Conservation (phyloP, 108 stramenopile genomes). For the Skeletonema marinoi region DNA sequence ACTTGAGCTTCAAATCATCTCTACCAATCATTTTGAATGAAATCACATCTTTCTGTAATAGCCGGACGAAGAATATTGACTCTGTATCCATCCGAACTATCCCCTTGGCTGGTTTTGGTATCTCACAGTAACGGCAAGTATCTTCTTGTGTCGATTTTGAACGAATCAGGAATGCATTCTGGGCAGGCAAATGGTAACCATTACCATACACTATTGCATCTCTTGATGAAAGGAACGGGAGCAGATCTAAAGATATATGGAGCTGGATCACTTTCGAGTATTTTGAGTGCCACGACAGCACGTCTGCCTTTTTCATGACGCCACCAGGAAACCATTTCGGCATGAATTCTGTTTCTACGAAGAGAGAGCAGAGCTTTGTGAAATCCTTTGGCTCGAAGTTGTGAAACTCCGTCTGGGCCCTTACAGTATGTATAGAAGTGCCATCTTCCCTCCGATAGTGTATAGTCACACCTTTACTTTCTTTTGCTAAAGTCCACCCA, state of each 20-base stretch:
- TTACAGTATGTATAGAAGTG: constrained; percentile 9
- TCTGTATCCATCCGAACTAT: constrained; percentile 25
- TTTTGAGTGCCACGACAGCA: constrained; percentile 26
- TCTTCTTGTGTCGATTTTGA: constrained; percentile 21
- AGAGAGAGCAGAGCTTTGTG: constrained; percentile 16
- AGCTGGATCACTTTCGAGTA: constrained; percentile 26
- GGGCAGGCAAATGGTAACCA: constrained; percentile 29
- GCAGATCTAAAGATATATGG: constrained; percentile 1
- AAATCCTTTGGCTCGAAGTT: constrained; percentile 29
- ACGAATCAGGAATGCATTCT: constrained; percentile 31
- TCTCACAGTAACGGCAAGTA: constrained; percentile 17
- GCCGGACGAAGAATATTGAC: constrained; percentile 17
- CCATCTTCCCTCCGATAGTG: constrained; percentile 26
- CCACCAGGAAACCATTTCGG: constrained; percentile 20
- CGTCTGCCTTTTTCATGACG: constrained; percentile 15
- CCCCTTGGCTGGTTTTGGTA: constrained; percentile 14
- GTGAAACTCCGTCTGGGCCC: constrained; percentile 6
- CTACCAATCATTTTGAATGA: constrained; percentile 25
- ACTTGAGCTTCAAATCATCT: constrained; percentile 17
- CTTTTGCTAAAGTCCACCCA: constrained; percentile 26
- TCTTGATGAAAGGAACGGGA: constrained; percentile 12
- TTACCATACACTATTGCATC: constrained; percentile 25
- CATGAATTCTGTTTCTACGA: constrained; percentile 18
- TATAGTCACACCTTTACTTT: constrained; percentile 16
- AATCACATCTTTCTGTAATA: constrained; percentile 18